Percentiles rank a stretch among this genome's conserved stretches.
Conservation (phyloP, 1,284 basidiomycete genomes). For the Ganoderma boninense region DNA sequence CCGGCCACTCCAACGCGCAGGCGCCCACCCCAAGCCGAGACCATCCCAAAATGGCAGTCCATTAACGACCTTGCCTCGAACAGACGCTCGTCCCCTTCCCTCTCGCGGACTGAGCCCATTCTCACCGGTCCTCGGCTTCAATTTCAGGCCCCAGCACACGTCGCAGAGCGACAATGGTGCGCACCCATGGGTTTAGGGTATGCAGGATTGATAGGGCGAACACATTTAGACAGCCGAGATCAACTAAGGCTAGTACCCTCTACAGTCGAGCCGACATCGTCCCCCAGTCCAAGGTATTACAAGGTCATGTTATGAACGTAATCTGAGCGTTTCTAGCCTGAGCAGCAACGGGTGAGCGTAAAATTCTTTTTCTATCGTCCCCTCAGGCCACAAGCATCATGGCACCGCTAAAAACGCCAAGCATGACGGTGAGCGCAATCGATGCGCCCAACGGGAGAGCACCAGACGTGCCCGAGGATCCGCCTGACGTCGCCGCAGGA, state of each 20-base stretch:
- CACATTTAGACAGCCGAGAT: conserved; percentile 1
- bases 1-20: not conserved
- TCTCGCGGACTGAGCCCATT: not conserved
- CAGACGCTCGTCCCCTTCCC: not conserved
- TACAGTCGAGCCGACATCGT: conserved; percentile 11
- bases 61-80: not conserved
- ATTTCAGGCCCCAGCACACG: not conserved
- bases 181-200: conserved; percentile 11
- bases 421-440: conserved; percentile 11
- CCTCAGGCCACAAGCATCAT: conserved; percentile 23
- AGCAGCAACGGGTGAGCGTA: not conserved
- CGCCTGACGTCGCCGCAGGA: conserved; percentile 29
- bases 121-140: not conserved
- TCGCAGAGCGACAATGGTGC: not conserved
- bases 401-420: conserved; percentile 18
- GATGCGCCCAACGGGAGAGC: conserved; percentile 20
- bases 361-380: conserved; percentile 10
- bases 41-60: not conserved
- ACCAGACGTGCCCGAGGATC: conserved; percentile 15
- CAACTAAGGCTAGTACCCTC: conserved; percentile 4
- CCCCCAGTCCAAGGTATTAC: conserved; percentile 10
- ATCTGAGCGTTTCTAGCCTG: conserved; percentile 18
- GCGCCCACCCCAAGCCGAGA: not conserved
- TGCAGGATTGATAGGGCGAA: conserved; percentile 8
- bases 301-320: conserved; percentile 6